Conservation (phyloP, 176 grass and related monocot genomes). For the maize (Zea mays) region DNA sequence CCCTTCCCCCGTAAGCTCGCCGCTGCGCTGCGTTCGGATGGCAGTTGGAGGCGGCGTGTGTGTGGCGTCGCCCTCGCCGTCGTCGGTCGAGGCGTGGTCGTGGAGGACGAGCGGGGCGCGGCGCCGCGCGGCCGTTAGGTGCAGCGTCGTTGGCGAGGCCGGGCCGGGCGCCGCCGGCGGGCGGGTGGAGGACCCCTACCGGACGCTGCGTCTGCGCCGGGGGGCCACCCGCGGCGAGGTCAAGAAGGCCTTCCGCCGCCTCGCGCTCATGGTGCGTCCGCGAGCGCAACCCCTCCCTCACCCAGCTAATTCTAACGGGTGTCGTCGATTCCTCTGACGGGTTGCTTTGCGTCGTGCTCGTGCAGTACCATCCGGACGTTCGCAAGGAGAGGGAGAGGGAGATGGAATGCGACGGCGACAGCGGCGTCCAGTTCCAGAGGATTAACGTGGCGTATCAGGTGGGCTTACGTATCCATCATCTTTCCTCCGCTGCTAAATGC, state of each 20-base stretch:
- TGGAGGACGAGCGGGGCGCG: not conserved
- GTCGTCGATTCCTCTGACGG: not conserved
- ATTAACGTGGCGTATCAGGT: conserved; percentile 51
- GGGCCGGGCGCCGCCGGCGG: not conserved
- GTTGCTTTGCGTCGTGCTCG: not conserved
- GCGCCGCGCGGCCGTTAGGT: not conserved
- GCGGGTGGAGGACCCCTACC: conserved; percentile 40
- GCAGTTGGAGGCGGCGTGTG: conserved; percentile 9
- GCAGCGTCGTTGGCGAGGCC: conserved; percentile 25
- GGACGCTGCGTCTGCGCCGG: conserved; percentile 45
- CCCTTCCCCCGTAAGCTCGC: not conserved
- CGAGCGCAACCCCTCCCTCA: not conserved
- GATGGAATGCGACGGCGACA: too few relatives aligned
- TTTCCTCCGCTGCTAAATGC: too few relatives aligned
- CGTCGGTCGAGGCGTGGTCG: conserved; percentile 33
- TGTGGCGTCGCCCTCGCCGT: not conserved
- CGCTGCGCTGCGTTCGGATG: not conserved
- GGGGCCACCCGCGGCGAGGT: conserved; percentile 49
- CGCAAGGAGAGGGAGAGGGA: not conserved
- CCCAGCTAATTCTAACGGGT: not conserved
- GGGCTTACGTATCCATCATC: too few relatives aligned
- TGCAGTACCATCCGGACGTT: conserved; percentile 51
- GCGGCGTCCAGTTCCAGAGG: conserved; percentile 33
- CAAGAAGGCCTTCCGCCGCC: conserved; percentile 62
- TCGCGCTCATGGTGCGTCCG: conserved; percentile 50